Evolutionary conservation across 2,329 filamentous ascomycete genomes (phyloP).

Genomic region (Fonsecaea erecta): DNA sequence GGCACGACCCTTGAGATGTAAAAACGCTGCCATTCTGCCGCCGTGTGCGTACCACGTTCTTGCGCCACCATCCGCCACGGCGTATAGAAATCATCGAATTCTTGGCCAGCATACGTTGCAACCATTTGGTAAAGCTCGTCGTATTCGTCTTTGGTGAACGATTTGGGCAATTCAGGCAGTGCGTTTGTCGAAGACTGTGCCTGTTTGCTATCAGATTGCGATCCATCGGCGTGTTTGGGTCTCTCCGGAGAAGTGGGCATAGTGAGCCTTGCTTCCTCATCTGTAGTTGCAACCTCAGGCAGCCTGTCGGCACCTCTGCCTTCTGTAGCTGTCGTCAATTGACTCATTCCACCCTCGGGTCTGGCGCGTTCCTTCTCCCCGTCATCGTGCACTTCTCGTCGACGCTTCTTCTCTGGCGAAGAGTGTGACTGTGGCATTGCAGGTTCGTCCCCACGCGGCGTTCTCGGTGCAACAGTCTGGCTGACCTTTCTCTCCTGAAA

Average conservation of each 20-base stretch:
- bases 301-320: background rate
- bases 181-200: background rate
- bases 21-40: conserved; percentile 33
- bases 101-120: conserved; percentile 35
- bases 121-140: conserved; percentile 36
- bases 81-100: conserved; percentile 29
- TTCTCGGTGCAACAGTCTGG: conserved; percentile 1
- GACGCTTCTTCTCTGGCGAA: conserved; percentile 12
- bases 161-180: background rate
- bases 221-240: background rate
- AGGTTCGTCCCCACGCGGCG: background rate
- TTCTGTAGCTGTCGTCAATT: background rate
- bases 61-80: conserved; percentile 39
- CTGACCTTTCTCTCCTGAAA: conserved; percentile 28
- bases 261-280: background rate
- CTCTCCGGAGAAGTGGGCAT: background rate
- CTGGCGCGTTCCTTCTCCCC: background rate
- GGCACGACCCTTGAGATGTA: conserved; percentile 34
- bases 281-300: background rate
- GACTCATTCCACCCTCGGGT: background rate
- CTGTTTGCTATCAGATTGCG: background rate
- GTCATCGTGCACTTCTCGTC: conserved; percentile 16
- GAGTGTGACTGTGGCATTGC: background rate
- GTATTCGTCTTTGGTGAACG: conserved; percentile 38
- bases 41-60: conserved; percentile 28